Percentiles rank a stretch among this genome's conserved stretches.
These are phyloP conservation scores for Gamarada debralockiae DNA, from an alignment of 495 filamentous ascomycete species.

Conservation along the genomic window DNA sequence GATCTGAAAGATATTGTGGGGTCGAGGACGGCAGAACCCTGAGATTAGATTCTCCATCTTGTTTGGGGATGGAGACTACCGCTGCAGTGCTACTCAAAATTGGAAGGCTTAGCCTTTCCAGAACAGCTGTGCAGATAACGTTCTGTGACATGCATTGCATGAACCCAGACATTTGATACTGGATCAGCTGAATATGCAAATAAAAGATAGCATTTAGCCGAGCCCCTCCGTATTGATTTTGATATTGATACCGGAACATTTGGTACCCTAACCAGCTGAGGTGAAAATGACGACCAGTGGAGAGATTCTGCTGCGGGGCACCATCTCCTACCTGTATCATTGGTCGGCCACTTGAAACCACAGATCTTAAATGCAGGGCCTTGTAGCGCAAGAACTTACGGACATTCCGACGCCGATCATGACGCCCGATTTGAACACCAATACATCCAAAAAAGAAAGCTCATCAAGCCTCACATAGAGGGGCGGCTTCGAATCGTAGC, in stretches of 20 bases:
- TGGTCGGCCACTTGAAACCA: too few species aligned
- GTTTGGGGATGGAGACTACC: too few species aligned
- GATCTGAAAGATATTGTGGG: background rate
- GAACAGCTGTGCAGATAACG: background rate
- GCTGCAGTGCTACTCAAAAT: too few species aligned
- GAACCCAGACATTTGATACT: conserved; percentile 6
- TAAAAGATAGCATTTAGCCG: background rate
- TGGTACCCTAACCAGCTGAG: too few species aligned
- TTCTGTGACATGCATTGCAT: conserved; percentile 1
- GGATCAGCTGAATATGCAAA: conserved; percentile 14
- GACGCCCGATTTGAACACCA: conserved; percentile 7
- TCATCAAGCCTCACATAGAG: too few species aligned
- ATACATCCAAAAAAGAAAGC: background rate
- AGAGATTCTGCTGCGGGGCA: background rate
- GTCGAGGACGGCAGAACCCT: background rate
- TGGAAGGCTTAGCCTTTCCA: background rate
- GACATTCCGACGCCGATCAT: conserved; percentile 13
- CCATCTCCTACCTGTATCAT: too few species aligned
- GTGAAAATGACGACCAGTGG: too few species aligned
- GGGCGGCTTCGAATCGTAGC: too few species aligned
- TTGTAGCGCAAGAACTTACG: too few species aligned
- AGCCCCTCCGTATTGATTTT: background rate
- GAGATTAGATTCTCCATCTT: too few species aligned
- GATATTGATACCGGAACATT: too few species aligned
- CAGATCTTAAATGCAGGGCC: background rate